Percentiles rank a stretch among this genome's conserved stretches.
These are phyloP conservation scores for Ophiostoma quercus DNA, from an alignment of 2,329 filamentous ascomycete genomes.

Conservation along the genomic window DNA sequence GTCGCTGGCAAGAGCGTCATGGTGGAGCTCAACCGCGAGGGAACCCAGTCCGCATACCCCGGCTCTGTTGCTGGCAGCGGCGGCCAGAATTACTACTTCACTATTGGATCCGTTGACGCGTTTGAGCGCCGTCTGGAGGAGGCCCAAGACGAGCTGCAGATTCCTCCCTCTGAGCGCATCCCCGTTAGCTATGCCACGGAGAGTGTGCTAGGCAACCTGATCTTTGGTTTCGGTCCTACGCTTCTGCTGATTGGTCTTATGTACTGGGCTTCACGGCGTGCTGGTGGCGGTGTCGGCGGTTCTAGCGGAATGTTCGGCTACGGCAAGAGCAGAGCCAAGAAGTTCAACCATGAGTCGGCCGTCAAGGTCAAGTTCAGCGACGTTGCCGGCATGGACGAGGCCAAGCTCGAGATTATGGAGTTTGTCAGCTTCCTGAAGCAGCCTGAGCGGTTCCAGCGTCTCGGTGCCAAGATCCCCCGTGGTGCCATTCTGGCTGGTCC, in stretches of 20 bases:
- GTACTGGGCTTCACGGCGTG: constrained; percentile 71
- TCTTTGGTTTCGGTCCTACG: constrained; percentile 79
- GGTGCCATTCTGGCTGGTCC: constrained; percentile 96
- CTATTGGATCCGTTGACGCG: constrained; percentile 86
- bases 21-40: constrained; percentile 73
- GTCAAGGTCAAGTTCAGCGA: constrained; percentile 97
- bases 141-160: constrained; percentile 80
- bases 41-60: constrained; percentile 65
- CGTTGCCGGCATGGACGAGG: constrained; percentile 96
- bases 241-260: constrained; percentile 79
- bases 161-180: constrained; percentile 82
- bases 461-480: constrained; percentile 95
- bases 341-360: constrained; percentile 94
- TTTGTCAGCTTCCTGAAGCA: constrained; percentile 97
- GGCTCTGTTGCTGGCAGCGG: constrained; percentile 64
- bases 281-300: constrained; percentile 55
- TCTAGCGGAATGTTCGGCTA: constrained; percentile 87
- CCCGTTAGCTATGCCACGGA: constrained; percentile 83
- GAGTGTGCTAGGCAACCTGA: constrained; percentile 64
- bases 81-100: constrained; percentile 84
- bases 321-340: constrained; percentile 90
- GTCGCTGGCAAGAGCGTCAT: constrained; percentile 68
- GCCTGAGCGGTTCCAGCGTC: constrained; percentile 83
- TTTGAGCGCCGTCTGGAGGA: constrained; percentile 87
- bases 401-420: constrained; percentile 98